These are phyloP conservation scores for Hericium rajendrae DNA, from an alignment of 768 basidiomycete species.

Conservation along the genomic window DNA sequence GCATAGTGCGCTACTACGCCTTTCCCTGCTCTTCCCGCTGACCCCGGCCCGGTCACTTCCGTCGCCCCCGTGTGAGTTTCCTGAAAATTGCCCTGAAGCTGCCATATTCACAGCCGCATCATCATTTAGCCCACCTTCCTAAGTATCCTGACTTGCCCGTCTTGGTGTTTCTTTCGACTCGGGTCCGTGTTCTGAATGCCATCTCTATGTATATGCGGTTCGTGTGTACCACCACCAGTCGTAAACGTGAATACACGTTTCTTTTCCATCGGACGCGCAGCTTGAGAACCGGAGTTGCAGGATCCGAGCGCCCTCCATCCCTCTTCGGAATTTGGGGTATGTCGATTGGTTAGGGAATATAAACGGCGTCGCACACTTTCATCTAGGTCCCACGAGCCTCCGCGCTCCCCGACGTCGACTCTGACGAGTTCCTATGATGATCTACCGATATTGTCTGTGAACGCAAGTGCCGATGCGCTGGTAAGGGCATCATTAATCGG, in stretches of 20 bases:
- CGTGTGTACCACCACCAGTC: no score
- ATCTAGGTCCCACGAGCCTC: no score
- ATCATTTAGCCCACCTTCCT: background rate
- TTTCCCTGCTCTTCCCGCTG: conserved; percentile 26
- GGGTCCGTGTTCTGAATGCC: background rate
- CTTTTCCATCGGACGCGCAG: background rate
- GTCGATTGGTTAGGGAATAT: no score
- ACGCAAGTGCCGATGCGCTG: no score
- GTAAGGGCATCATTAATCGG: no score
- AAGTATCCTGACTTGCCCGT: background rate
- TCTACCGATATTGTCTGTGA: no score
- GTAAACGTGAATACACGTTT: background rate
- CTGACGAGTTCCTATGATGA: no score
- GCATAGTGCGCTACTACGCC: conserved; percentile 4
- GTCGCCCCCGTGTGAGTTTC: conserved; percentile 24
- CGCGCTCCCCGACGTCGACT: no score
- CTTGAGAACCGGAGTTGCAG: no score
- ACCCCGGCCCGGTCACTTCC: conserved; percentile 24
- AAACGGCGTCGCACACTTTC: no score
- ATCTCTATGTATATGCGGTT: background rate
- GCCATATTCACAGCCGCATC: background rate
- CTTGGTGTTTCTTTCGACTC: background rate
- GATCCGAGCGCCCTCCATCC: no score
- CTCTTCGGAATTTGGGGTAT: no score
- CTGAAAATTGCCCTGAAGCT: background rate